These are phyloP conservation scores for Pythium utonaiense DNA, from an alignment of 352 stramenopile species.

Conservation along the genomic window DNA sequence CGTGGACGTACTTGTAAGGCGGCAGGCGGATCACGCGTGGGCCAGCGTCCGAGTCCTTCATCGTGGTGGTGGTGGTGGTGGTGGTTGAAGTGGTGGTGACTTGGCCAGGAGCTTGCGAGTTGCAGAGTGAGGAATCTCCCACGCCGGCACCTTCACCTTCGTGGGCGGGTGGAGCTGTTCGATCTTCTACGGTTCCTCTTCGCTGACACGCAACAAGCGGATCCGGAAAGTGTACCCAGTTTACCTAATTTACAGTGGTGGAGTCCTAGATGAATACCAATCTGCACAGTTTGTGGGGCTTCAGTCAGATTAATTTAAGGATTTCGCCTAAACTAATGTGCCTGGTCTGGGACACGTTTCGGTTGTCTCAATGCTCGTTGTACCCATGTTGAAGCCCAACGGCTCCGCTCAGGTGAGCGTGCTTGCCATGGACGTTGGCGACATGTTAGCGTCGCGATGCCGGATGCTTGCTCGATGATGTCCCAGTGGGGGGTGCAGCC, in stretches of 20 bases:
- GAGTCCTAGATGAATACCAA: not conserved
- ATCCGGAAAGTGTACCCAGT: conserved; percentile 13
- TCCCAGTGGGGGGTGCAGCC: not conserved
- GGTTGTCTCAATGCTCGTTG: not conserved
- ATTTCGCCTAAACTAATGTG: not conserved
- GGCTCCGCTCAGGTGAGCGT: not conserved
- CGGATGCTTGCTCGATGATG: not conserved
- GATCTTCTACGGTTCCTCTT: conserved; percentile 9
- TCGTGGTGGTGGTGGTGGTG: not conserved
- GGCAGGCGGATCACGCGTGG: conserved; percentile 71
- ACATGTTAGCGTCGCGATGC: not conserved
- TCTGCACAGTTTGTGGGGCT: too few relatives aligned
- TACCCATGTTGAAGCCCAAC: not conserved
- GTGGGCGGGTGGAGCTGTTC: not conserved
- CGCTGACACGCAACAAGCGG: not conserved
- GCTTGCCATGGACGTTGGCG: not conserved
- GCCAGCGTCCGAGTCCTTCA: conserved; percentile 28
- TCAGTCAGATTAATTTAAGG: not conserved
- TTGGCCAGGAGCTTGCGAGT: conserved; percentile 2
- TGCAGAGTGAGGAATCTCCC: conserved; percentile 10
- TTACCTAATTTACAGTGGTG: not conserved
- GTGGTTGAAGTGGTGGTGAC: not conserved
- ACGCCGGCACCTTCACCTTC: not conserved
- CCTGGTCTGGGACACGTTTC: not conserved
- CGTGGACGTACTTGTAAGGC: conserved; percentile 81